phyloP scores from a whole-genome alignment of 106 monocot species.

The Chionographis japonica region DNA sequence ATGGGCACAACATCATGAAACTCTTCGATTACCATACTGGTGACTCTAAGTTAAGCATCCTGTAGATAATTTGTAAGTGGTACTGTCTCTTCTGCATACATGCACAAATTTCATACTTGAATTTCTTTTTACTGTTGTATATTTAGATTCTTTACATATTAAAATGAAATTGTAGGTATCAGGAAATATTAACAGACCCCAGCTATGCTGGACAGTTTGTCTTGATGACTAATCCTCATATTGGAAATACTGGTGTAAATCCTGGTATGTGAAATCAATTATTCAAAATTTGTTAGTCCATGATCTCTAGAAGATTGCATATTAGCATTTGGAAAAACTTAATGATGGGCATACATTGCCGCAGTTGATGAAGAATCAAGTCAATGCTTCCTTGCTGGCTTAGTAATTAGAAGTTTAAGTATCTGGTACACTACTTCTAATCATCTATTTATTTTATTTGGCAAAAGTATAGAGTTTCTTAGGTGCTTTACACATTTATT shows the following conservation, averaged over 20 bases:
- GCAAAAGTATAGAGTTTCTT: background rate
- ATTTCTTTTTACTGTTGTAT: background rate
- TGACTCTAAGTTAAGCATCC: too few species aligned
- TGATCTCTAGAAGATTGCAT: background rate
- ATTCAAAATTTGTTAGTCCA: background rate
- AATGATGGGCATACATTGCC: background rate
- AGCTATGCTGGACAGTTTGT: slow-evolving; percentile 99
- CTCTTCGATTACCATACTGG: too few species aligned
- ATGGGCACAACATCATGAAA: too few species aligned
- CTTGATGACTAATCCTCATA: slow-evolving; percentile 98
- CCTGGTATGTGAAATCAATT: slow-evolving; percentile 37
- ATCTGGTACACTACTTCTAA: slow-evolving; percentile 52
- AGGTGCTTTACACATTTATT: background rate
- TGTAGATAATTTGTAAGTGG: too few species aligned
- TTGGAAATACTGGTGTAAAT: slow-evolving; percentile 97
- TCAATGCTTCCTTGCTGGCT: slow-evolving; percentile 81
- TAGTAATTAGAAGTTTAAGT: slow-evolving; percentile 88
- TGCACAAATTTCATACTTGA: too few species aligned
- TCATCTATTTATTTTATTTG: background rate
- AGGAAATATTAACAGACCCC: slow-evolving; percentile 94
- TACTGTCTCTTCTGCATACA: too few species aligned
- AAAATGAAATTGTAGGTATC: slow-evolving; percentile 49
- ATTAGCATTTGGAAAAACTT: background rate
- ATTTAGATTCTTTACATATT: background rate
- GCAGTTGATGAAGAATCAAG: slow-evolving; percentile 96